Base-by-base conservation (phyloP, 192 early-diverging fungal species). In the Bifiguratus adelaidae region DNA sequence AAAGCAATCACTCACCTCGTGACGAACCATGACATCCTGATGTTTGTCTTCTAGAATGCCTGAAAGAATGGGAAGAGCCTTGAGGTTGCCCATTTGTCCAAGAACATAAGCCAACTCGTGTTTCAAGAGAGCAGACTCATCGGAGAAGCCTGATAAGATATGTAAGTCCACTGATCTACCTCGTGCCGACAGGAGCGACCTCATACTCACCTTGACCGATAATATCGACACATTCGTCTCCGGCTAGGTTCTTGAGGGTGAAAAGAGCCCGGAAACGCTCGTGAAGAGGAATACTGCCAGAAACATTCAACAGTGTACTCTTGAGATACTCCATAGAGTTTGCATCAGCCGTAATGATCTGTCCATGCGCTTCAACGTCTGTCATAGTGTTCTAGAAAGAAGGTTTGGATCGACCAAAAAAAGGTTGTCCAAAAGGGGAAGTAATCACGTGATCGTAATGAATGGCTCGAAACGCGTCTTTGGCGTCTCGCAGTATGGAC, bases 21-120 rank as follows among this genome's bases (percentile, higher is more conserved):
- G 95, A 3, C 95, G 77, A 38, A 96, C 93, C 95, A 98, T 98
- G 27, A 82, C 81, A 53, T 92, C 86, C 54, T 93, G 77, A 13
- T 60, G 52, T 43, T 55, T 61, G 33, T 78, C 56, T n/a, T 64
- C 71, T 50, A 98, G 68, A 7, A 93, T 86, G 20, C 52, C 47
- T 30, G 61, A 52, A 4, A 98, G 71, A 13, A 74, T 63, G 0
- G 70, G 70, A 32, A 91, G 81, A 11, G 95, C 92, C 8, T 70
- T 60, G 15, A 69, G 68, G 58, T 89, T 88, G 54, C 81, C 76
- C 79, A 92, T 96, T 70, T 98, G 95, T 49, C 95, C 95, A 30
- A 98, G 62, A 41, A 88, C 88, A 70, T 96, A 98, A 40, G 92
- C 91, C 30, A 98, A 65, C 63, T 98, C 95, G 56, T 98, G 95